Conservation (phyloP, 176 grass and related monocot species). For the Avena eriantha region DNA sequence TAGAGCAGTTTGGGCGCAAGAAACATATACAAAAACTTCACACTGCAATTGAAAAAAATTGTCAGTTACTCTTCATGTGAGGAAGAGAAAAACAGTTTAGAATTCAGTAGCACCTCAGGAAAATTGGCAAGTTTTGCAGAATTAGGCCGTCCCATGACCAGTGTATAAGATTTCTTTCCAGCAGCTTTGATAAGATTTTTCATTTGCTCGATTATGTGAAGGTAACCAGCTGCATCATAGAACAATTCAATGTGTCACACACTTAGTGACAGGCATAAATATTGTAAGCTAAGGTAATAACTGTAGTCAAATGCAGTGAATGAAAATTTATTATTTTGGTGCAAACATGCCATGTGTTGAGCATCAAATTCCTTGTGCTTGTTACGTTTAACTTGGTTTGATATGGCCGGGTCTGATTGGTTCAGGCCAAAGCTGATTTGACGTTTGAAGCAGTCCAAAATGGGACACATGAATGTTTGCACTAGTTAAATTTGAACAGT, state of each 20-base stretch:
- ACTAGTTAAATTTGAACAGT: background rate
- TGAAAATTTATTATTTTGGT: background rate
- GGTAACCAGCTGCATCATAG: conserved; percentile 82
- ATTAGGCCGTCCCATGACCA: conserved; percentile 93
- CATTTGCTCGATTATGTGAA: conserved; percentile 92
- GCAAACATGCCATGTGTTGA: too few relatives aligned
- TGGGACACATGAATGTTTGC: too few relatives aligned
- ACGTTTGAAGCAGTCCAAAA: too few relatives aligned
- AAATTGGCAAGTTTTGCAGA: conserved; percentile 97
- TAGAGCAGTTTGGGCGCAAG: conserved; percentile 94
- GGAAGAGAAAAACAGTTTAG: background rate
- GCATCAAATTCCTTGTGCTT: too few relatives aligned
- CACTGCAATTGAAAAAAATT: conserved; percentile 53
- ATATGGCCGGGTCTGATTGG: too few relatives aligned
- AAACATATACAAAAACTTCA: conserved; percentile 97
- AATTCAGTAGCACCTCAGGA: conserved; percentile 70
- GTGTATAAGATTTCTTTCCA: conserved; percentile 95
- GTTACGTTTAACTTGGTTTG: too few relatives aligned
- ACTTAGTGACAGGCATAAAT: conserved; percentile 8
- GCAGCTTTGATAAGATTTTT: conserved; percentile 83
- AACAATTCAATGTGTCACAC: conserved; percentile 31
- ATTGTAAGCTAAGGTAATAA: background rate
- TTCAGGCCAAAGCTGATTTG: too few relatives aligned
- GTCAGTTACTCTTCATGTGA: conserved; percentile 13
- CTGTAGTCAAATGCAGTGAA: background rate